Evolutionary conservation across 306 rosid species (phyloP), one percentile per base, ranked within the genome.

Genomic region (Quercus mongolica): DNA sequence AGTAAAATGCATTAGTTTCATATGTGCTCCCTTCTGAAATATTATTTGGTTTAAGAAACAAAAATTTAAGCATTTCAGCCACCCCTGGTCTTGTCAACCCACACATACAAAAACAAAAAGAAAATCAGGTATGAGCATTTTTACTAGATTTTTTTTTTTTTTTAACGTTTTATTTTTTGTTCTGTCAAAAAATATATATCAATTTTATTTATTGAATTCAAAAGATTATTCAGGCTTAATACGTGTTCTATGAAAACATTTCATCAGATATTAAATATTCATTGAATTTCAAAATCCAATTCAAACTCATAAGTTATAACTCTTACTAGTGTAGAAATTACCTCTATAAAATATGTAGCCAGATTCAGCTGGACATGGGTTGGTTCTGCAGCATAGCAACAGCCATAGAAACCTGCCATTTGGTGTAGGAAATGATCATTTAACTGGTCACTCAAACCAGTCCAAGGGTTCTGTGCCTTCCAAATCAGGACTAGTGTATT

Each of bases 391-490:
- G 97, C 98, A 31, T 88, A 76, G 54, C 92, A 89, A 85, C 97
- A 92, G 52, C 97, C 97, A 86, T 88, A 92, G 87, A 94, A 92
- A 78, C 95, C 97, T 3, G 98, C 95, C 0, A 89, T 94, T 82
- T 94, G 98, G 87, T 94, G 97, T 61, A 89, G 91, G 74, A 94
- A 90, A 83, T 92, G 98, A 78, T 94, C 97, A n/a, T 90, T 91
- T 82, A 94, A 90, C 85, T 94, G 97, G 73, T 97, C 98, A 84
- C 98, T 89, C 46, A 92, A 89, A 80, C 97, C 97, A 23, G 98
- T 88, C 98, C 98, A 94, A 38, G 97, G 97, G 86, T 94, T 92
- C 80, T 92, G 94, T 33, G 98, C 90, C 89, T 92, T 94, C 98
- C 97, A 94, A 83, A 94, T 94, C 76, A 94, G 83, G 69, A 94